Evolutionary conservation across 495 filamentous ascomycete genomes (phyloP).

Genomic region (Podospora australis): DNA sequence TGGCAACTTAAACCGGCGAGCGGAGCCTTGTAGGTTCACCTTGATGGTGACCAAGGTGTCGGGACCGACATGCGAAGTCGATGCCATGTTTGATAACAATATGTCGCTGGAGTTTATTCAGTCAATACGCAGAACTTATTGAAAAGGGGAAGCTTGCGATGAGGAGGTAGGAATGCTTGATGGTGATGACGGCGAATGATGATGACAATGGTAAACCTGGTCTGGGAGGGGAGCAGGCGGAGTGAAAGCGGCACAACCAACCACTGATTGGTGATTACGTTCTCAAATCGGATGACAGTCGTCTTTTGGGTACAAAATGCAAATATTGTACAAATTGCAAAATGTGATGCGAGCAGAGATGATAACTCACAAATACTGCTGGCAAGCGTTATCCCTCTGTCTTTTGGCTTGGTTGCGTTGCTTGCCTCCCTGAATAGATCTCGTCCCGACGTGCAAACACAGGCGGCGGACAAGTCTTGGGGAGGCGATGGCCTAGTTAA

Average conservation of each 20-base stretch:
- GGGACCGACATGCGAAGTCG: slow-evolving; percentile 47
- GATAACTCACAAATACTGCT: slow-evolving; percentile 3
- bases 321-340: too few relatives aligned
- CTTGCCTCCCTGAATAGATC: slow-evolving; percentile 5
- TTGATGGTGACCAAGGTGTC: slow-evolving; percentile 84
- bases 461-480: slow-evolving; percentile 2
- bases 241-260: neutral
- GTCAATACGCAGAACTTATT: slow-evolving; percentile 4
- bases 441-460: neutral
- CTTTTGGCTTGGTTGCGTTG: too few relatives aligned
- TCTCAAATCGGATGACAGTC: too few relatives aligned
- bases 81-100: slow-evolving; percentile 37
- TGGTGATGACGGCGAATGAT: slow-evolving; percentile 4
- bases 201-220: slow-evolving; percentile 4
- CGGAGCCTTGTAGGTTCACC: slow-evolving; percentile 63
- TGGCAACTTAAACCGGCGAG: slow-evolving; percentile 82
- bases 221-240: neutral
- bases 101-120: neutral
- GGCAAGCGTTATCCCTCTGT: too few relatives aligned
- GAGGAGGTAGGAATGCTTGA: slow-evolving; percentile 4
- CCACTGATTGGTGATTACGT: neutral
- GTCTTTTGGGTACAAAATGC: too few relatives aligned
- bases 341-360: neutral
- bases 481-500: too few relatives aligned
- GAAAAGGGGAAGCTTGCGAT: neutral